Evolutionary conservation across 2,329 filamentous ascomycete genomes (phyloP), one percentile per base, ranked within the genome.

Genomic region (Chaetothyriales sp.): DNA sequence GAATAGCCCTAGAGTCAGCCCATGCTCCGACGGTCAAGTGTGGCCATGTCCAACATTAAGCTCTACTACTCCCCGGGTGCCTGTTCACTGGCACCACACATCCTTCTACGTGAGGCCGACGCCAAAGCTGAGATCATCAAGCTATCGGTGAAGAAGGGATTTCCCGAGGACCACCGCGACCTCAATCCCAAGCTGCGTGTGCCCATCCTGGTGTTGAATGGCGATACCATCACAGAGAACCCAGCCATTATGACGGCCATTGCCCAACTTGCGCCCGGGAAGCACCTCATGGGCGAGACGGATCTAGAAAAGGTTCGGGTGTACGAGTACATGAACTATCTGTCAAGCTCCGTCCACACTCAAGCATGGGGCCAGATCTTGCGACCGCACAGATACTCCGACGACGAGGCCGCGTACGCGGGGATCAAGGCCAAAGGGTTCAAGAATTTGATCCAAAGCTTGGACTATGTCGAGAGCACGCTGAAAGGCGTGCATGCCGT

Each of bases 271-370:
- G 59, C 45, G 2, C 63, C 64, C 1, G 56, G 62, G 1, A 53
- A 52, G 9, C 51, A 62, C 4, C 51, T 68, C 18, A 40, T 67
- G 28, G 66, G 66, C 5, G 53, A 46, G 18, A 65, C 58, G 1
- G 51, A 54, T 0, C 22, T 66, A 1, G 65, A 70, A 13, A 62
- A 47, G 1, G 54, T 63, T 7, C 61, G 63, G 8, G 58, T 62
- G 1, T 63, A 63, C 25, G 67, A 69, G 53, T 69, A 66, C 66
- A 46, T 67, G 47, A 62, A 60, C 46, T 70, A 62, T 56, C 29
- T 70, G 2, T 63, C 64, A 2, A 63, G 63, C 0, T 63, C 61
- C 0, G 15, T 69, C 13, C 66, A 69, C 53, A 60, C 56, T 0
- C 54, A 56, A 5, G 62, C 44, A 2, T 67, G 61, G 48, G 62